Percentiles rank a stretch among this genome's conserved stretches.
These are phyloP conservation scores for Meredithiella fracta DNA, from an alignment of 2,329 filamentous ascomycete species.

Conservation along the genomic window DNA sequence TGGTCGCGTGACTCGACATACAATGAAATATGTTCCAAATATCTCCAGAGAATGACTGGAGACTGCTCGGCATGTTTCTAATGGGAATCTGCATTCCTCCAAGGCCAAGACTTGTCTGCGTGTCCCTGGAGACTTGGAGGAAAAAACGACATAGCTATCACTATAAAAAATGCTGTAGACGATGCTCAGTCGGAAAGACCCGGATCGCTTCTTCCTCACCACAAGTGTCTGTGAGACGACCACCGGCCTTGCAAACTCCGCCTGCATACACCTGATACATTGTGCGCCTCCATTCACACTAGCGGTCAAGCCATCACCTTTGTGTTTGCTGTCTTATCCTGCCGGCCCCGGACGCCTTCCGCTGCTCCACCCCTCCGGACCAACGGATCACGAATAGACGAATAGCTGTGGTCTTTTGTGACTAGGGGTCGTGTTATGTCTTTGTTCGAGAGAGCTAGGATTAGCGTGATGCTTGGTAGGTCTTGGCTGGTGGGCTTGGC, in stretches of 20 bases:
- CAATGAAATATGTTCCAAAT: not conserved
- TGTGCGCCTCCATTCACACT: not conserved
- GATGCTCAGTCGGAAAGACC: too few relatives aligned
- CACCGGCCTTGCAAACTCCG: not conserved
- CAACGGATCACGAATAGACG: not conserved
- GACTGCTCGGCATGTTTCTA: not conserved
- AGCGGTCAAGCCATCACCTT: not conserved
- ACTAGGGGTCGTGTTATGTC: not conserved
- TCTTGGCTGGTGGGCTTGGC: not conserved
- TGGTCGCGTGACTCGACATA: too few relatives aligned
- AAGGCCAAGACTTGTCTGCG: not conserved
- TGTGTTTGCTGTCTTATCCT: not conserved
- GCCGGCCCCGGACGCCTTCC: slow-evolving; percentile 1
- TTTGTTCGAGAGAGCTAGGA: not conserved
- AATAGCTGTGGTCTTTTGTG: not conserved
- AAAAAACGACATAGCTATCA: too few relatives aligned
- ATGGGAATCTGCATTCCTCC: not conserved
- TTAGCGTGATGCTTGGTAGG: not conserved
- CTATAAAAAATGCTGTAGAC: too few relatives aligned
- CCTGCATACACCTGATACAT: not conserved
- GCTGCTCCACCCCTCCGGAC: slow-evolving; percentile 2
- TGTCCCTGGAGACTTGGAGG: not conserved
- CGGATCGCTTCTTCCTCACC: too few relatives aligned
- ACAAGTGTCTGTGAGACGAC: not conserved
- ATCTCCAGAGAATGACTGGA: too few relatives aligned